Evolutionary conservation across 2,329 filamentous ascomycete species (phyloP).

Genomic region (Apiospora arundinis): DNA sequence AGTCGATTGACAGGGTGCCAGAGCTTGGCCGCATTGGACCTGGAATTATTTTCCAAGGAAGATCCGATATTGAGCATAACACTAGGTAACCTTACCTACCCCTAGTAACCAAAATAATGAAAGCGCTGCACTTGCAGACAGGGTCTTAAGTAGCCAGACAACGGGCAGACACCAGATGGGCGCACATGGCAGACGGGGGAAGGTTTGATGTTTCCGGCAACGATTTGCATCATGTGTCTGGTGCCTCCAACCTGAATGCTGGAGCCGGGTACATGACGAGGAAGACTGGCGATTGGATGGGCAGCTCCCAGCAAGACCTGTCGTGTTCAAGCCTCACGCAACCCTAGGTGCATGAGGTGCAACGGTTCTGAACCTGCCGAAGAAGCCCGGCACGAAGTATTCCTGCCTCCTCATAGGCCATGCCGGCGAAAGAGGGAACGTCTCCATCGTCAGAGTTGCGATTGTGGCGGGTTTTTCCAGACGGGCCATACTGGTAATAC

Average conservation of each 20-base stretch:
- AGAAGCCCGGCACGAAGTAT: neutral
- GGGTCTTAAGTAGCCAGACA: neutral
- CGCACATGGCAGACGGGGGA: slow-evolving; percentile 14
- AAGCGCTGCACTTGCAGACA: neutral
- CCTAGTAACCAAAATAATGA: neutral
- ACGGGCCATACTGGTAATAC: too few relatives aligned
- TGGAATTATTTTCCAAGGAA: neutral
- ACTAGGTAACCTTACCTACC: neutral
- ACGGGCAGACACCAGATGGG: neutral
- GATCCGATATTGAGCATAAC: neutral
- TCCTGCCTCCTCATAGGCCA: too few relatives aligned
- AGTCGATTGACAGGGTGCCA: neutral
- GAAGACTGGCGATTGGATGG: neutral
- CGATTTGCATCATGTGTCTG: neutral
- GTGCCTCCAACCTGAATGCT: slow-evolving; percentile 5
- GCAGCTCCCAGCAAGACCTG: neutral
- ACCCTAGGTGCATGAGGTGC: slow-evolving; percentile 14
- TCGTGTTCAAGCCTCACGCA: slow-evolving; percentile 4
- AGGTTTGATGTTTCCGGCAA: neutral
- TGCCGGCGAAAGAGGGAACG: neutral
- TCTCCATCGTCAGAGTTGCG: slow-evolving; percentile 12
- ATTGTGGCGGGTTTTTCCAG: neutral
- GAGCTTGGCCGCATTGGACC: neutral
- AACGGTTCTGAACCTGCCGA: neutral
- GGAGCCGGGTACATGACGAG: neutral